These are phyloP conservation scores for Boletus vermiculosoides DNA, from an alignment of 768 basidiomycete genomes.

Conservation along the genomic window DNA sequence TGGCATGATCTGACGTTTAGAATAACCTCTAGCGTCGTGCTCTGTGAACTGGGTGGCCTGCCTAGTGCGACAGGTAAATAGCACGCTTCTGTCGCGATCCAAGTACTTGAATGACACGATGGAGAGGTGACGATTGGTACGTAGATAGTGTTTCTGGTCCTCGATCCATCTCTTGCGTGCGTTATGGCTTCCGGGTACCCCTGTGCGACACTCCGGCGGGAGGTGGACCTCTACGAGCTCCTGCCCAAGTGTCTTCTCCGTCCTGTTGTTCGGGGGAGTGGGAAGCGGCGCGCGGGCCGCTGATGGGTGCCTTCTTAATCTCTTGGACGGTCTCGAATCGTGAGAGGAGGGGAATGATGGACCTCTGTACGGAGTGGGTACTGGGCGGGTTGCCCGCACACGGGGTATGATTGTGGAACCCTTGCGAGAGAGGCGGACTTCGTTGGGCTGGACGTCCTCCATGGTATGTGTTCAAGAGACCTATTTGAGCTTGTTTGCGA, in stretches of 20 bases:
- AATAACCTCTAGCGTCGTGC: constrained; percentile 5
- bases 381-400: constrained; percentile 14
- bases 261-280: background rate
- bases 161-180: constrained; percentile 14
- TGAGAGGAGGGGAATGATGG: background rate
- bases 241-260: background rate
- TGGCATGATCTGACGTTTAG: background rate
- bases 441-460: constrained; percentile 43
- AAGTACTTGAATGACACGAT: constrained; percentile 10
- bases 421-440: constrained; percentile 36
- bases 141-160: constrained; percentile 8
- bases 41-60: background rate
- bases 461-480: constrained; percentile 1
- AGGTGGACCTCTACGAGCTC: constrained; percentile 4
- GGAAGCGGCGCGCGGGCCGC: background rate
- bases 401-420: constrained; percentile 30
- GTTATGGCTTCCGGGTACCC: constrained; percentile 3
- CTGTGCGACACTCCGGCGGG: constrained; percentile 16
- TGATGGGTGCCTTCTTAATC: constrained; percentile 1
- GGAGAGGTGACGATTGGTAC: constrained; percentile 7
- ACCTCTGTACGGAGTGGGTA: background rate
- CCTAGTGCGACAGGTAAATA: constrained; percentile 10
- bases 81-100: constrained; percentile 2
- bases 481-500: constrained; percentile 26
- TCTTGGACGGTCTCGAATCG: constrained; percentile 4